These are phyloP conservation scores for Sporisorium sorghi DNA, from an alignment of 1,284 basidiomycete species.

Conservation along the genomic window DNA sequence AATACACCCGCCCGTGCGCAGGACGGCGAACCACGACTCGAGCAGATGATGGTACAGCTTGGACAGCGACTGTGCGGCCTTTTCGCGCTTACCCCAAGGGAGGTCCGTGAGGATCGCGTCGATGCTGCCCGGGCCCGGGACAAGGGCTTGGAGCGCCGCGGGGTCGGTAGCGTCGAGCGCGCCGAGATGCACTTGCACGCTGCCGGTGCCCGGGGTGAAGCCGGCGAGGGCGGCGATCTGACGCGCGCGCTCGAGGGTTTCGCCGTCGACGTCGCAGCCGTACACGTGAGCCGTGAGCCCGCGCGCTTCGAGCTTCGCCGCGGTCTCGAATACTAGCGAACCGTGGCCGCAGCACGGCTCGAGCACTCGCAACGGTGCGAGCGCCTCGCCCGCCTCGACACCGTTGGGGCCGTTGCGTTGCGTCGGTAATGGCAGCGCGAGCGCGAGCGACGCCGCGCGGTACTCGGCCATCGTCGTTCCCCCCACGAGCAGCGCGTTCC, in stretches of 20 bases:
- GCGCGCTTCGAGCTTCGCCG: constrained; percentile 43
- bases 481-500: constrained; percentile 42
- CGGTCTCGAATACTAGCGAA: constrained; percentile 45
- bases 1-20: constrained; percentile 45
- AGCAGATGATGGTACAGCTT: constrained; percentile 44
- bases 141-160: constrained; percentile 27
- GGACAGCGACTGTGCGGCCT: constrained; percentile 34
- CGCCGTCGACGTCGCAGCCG: constrained; percentile 42
- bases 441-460: constrained; percentile 42
- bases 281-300: constrained; percentile 30
- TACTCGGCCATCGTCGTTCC: constrained; percentile 53
- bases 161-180: constrained; percentile 35
- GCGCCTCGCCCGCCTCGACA: neutral
- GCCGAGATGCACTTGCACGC: constrained; percentile 17
- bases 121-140: constrained; percentile 30
- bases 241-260: constrained; percentile 30
- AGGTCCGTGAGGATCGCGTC: constrained; percentile 56
- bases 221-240: constrained; percentile 29
- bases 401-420: constrained; percentile 20
- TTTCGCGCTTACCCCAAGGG: constrained; percentile 51
- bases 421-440: constrained; percentile 33
- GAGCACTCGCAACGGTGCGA: constrained; percentile 29
- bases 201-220: constrained; percentile 7
- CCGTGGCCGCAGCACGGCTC: constrained; percentile 55
- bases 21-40: constrained; percentile 39